Base-by-base conservation (phyloP, 2,329 filamentous ascomycete species). In the Cercospora brassicicola region DNA sequence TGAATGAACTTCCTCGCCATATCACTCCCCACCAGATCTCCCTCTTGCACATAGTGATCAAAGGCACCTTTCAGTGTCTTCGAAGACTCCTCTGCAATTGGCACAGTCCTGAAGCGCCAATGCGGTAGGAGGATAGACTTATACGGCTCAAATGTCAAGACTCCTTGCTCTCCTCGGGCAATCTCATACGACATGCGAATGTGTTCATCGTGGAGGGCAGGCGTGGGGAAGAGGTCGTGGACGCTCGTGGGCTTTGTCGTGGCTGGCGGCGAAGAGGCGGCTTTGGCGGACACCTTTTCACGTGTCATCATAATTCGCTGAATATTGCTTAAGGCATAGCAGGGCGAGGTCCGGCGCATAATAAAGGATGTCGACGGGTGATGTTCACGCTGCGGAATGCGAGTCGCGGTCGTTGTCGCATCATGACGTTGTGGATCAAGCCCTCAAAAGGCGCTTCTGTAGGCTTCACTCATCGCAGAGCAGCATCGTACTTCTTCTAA, bases 1-100 rank as follows among this genome's bases (percentile, higher is more conserved):
- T 89, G 87, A 6, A 89, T 81, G 71, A 88, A 90, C 73, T 89
- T 90, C 28, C 87, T 80, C 18, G 82, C 78, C 87, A 89, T 89
- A 66, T 90, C 88, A 81, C 88, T 88, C 10, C 88, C 88, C 0
- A 89, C 85, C 65, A 90, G 88, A 74, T 89, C 87, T 3, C 78
- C 79, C 6, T 80, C 72, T 1, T 75, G 73, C n/a, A 85, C 79
- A 72, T 87, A 89, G 9, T 79, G 78, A 13, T 84, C 74, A 71
- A 89, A 90, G 2, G 83, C 81, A 0, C 71, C 64, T 76, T 82
- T 86, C 0, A 89, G 81, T 0, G 80, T 79, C 0, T 76, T 61
- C 0, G 86, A 84, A 55, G 85, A 87, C 45, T 80, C 77, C 1
- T 76, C 77, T 0, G 87, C 87, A n/a, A 88, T 81, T 0, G 81